Evolutionary conservation across 2,329 filamentous ascomycete genomes (phyloP).

Genomic region (Colletotrichum lupini): DNA sequence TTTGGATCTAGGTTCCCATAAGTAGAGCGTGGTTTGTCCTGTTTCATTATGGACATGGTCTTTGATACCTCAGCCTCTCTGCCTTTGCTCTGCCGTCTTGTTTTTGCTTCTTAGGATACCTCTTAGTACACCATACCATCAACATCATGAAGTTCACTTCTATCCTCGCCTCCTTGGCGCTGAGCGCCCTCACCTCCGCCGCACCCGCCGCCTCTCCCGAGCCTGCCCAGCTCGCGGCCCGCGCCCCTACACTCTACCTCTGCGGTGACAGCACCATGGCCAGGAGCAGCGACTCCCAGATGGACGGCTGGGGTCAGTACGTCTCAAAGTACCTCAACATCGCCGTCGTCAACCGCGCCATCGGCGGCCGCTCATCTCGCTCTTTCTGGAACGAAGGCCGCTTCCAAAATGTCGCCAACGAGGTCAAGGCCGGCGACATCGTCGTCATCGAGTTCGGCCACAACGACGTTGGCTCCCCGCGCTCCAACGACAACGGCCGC

Average conservation of each 20-base stretch:
- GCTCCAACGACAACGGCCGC: conserved; percentile 69
- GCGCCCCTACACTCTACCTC: conserved; percentile 58
- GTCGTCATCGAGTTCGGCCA: conserved; percentile 80
- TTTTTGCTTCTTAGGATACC: background rate
- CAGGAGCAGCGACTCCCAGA: conserved; percentile 52
- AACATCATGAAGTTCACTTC: conserved; percentile 28
- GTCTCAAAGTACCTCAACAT: conserved; percentile 59
- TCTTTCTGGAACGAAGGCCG: conserved; percentile 75
- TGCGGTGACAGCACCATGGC: conserved; percentile 75
- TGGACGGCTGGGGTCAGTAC: conserved; percentile 72
- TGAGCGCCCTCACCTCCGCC: conserved; percentile 36
- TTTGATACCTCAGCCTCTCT: background rate
- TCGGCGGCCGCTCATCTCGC: conserved; percentile 73
- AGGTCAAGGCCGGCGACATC: conserved; percentile 68
- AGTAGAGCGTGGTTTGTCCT: background rate
- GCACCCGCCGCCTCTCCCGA: conserved; percentile 23
- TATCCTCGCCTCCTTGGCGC: conserved; percentile 26
- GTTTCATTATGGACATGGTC: background rate
- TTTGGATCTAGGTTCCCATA: background rate
- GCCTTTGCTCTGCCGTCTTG: background rate
- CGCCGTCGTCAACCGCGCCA: conserved; percentile 69
- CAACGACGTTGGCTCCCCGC: conserved; percentile 73
- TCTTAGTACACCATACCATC: background rate
- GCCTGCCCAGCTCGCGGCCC: conserved; percentile 23
- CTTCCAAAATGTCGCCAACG: conserved; percentile 67